Evolutionary conservation across 2,329 filamentous ascomycete genomes (phyloP).

Genomic region (Fusarium cicatricum): DNA sequence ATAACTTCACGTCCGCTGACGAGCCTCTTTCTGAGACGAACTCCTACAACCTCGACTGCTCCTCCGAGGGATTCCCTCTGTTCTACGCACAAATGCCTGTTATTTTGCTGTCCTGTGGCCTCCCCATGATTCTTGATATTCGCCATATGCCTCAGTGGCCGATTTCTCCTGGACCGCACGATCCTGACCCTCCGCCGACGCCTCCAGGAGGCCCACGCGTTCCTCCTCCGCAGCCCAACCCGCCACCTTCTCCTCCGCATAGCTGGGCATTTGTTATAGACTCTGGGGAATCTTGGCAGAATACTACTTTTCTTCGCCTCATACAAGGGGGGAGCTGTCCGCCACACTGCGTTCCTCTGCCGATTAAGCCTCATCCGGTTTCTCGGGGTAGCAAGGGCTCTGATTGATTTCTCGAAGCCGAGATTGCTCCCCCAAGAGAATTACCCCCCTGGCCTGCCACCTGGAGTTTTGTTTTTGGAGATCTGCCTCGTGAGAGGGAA

Average conservation of each 20-base stretch:
- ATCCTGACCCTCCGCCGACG: conserved; percentile 42
- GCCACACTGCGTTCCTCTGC: neutral
- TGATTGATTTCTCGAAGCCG: conserved; percentile 7
- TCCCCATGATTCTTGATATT: conserved; percentile 15
- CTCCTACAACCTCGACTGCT: neutral
- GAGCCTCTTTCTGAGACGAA: neutral
- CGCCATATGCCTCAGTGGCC: conserved; percentile 8
- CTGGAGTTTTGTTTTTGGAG: conserved; percentile 5
- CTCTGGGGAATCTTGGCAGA: neutral
- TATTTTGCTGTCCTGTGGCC: neutral
- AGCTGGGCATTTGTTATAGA: conserved; percentile 7
- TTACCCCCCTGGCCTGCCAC: conserved; percentile 12
- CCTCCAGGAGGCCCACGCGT: conserved; percentile 42
- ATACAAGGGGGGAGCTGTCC: neutral
- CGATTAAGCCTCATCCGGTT: conserved; percentile 16
- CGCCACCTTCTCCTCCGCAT: conserved; percentile 43
- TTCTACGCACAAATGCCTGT: neutral
- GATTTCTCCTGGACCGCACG: conserved; percentile 12
- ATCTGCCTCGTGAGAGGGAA: conserved; percentile 12
- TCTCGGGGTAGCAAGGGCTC: conserved; percentile 10
- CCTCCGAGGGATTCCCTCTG: neutral
- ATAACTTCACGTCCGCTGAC: conserved; percentile 32
- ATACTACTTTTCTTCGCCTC: neutral
- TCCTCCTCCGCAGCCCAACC: conserved; percentile 40
- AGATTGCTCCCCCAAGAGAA: conserved; percentile 4